Conservation (phyloP, 768 basidiomycete species). For the Dentipellis fragilis region DNA sequence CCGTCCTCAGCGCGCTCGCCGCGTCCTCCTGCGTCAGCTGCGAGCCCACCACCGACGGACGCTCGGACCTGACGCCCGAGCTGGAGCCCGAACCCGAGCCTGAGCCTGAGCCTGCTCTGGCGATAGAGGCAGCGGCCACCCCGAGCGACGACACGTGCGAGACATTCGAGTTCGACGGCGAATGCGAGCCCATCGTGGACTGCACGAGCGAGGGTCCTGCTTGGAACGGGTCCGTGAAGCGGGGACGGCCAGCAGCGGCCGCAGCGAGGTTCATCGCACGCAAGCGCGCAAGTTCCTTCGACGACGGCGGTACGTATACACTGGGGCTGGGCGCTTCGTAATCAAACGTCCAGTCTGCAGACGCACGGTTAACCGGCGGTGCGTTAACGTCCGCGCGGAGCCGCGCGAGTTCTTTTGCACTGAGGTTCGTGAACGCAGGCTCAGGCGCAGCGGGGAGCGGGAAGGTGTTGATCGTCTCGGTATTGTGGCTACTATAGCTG, state of each 20-base stretch:
- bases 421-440: not conserved
- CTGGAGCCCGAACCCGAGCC: not conserved
- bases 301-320: not conserved
- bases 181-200: too few species aligned
- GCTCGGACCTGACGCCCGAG: not conserved
- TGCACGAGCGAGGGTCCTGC: not conserved
- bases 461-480: not conserved
- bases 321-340: not conserved
- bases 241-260: not conserved
- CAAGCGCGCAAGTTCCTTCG: not conserved
- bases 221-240: not conserved
- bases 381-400: not conserved
- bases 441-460: not conserved
- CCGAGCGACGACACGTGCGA: not conserved
- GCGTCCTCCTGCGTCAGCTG: not conserved
- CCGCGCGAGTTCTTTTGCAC: conserved; percentile 6
- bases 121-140: not conserved
- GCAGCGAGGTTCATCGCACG: not conserved
- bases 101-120: not conserved
- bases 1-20: not conserved
- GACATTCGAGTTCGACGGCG: not conserved
- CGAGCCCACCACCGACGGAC: not conserved
- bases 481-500: not conserved
- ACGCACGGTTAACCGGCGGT: not conserved
- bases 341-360: too few species aligned